These are phyloP conservation scores for Suillus subaureus DNA, from an alignment of 768 basidiomycete species.

Conservation along the genomic window DNA sequence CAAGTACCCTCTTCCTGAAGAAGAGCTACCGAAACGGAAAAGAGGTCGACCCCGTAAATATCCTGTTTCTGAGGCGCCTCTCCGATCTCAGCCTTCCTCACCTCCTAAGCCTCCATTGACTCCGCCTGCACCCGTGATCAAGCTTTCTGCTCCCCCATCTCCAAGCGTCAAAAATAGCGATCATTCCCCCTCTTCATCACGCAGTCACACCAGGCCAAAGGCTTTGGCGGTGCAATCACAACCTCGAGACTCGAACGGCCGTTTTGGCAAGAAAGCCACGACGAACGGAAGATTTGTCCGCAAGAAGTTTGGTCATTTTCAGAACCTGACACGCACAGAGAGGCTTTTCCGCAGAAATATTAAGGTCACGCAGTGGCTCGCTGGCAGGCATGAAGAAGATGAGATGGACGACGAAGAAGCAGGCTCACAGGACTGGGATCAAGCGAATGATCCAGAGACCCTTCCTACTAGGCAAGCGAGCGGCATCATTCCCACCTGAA, in stretches of 20 bases:
- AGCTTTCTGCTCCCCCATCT: constrained; percentile 20
- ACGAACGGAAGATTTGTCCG: constrained; percentile 48
- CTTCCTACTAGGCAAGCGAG: constrained; percentile 28
- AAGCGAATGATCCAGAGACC: constrained; percentile 13
- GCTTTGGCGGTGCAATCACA: constrained; percentile 51
- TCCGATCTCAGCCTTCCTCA: constrained; percentile 15
- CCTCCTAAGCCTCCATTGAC: constrained; percentile 16
- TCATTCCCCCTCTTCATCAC: constrained; percentile 27
- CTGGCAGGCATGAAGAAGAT: constrained; percentile 15
- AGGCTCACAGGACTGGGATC: constrained; percentile 17
- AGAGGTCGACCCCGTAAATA: constrained; percentile 37
- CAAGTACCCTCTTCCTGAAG: constrained; percentile 34
- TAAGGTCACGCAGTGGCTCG: constrained; percentile 42
- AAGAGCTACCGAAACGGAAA: constrained; percentile 34
- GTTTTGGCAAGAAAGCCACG: constrained; percentile 64
- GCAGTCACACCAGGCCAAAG: constrained; percentile 37
- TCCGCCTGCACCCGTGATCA: constrained; percentile 13
- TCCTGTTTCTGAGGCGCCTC: constrained; percentile 18
- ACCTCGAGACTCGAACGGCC: constrained; percentile 64
- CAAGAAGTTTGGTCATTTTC: constrained; percentile 31
- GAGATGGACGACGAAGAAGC: constrained; percentile 23
- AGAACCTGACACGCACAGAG: constrained; percentile 38
- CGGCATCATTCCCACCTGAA: constrained; percentile 21
- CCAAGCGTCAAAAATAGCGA: constrained; percentile 23
- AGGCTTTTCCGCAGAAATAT: constrained; percentile 42